Evolutionary conservation across 345 rosid species (phyloP).

Genomic region (Fremontodendron californicum): DNA sequence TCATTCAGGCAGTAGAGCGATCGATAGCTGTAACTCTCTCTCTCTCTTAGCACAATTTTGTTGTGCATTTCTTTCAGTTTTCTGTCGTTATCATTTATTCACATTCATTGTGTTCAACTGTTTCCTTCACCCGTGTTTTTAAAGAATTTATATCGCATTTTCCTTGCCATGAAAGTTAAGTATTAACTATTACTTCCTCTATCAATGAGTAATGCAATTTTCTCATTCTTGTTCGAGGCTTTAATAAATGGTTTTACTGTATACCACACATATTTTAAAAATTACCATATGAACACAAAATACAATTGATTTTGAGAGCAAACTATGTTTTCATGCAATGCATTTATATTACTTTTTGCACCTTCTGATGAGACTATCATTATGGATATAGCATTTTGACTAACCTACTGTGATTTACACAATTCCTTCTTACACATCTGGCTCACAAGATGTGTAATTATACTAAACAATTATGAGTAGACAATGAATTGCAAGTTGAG

Average conservation of each 20-base stretch:
- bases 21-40: constrained; percentile 67
- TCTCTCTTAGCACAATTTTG: neutral
- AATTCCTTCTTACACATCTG: neutral
- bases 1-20: constrained; percentile 90
- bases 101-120: neutral
- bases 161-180: neutral
- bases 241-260: neutral
- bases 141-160: neutral
- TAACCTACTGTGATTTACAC: neutral
- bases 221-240: neutral
- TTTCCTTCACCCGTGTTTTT: neutral
- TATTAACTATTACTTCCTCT: neutral
- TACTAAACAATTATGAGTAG: neutral
- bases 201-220: neutral
- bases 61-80: neutral
- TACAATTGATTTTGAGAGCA: neutral
- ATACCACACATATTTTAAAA: neutral
- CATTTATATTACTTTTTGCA: neutral
- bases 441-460: neutral
- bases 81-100: neutral
- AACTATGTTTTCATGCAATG: neutral
- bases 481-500: constrained; percentile 1
- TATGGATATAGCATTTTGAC: too few species aligned
- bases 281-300: neutral
- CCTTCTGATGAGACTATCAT: neutral